Percentiles rank a stretch among this genome's conserved stretches.
Evolutionary conservation across 108 stramenopile genomes (phyloP).

Genomic region (Pseudonitzschia multiseries): DNA sequence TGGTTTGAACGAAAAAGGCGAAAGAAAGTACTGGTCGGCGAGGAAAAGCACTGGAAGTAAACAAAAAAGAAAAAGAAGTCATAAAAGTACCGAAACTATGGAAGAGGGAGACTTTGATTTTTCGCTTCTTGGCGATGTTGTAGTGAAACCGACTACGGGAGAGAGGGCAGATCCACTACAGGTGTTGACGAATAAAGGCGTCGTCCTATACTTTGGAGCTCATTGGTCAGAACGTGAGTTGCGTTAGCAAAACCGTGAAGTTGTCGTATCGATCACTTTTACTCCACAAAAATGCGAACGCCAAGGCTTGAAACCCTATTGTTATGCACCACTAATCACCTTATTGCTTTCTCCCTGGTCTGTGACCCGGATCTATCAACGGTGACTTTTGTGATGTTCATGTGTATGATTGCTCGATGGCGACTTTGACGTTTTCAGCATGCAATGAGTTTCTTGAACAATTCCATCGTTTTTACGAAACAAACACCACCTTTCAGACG

Average conservation of each 20-base stretch:
- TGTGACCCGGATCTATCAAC: no score
- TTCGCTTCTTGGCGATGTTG: slow-evolving; percentile 31
- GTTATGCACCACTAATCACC: not conserved
- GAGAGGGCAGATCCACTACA: slow-evolving; percentile 29
- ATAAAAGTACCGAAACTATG: not conserved
- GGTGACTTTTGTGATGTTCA: no score
- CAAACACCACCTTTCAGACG: slow-evolving; percentile 30
- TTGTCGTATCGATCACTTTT: not conserved
- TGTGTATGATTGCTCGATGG: not conserved
- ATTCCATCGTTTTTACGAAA: slow-evolving; percentile 57
- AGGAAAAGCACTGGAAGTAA: no score
- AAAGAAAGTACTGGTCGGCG: no score
- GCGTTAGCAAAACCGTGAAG: not conserved
- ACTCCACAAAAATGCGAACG: not conserved
- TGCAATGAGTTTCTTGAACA: slow-evolving; percentile 66
- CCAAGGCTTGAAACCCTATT: not conserved
- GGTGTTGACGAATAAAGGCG: slow-evolving; percentile 39
- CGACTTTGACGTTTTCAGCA: slow-evolving; percentile 26
- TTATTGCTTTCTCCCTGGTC: not conserved
- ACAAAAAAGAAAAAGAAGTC: no score
- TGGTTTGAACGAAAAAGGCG: no score
- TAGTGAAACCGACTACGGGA: slow-evolving; percentile 27
- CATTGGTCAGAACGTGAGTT: slow-evolving; percentile 67
- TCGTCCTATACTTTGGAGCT: slow-evolving; percentile 56
- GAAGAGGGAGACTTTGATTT: slow-evolving; percentile 28